Conservation (phyloP, 176 grass and related monocot genomes). For the Aegilops tauschii region DNA sequence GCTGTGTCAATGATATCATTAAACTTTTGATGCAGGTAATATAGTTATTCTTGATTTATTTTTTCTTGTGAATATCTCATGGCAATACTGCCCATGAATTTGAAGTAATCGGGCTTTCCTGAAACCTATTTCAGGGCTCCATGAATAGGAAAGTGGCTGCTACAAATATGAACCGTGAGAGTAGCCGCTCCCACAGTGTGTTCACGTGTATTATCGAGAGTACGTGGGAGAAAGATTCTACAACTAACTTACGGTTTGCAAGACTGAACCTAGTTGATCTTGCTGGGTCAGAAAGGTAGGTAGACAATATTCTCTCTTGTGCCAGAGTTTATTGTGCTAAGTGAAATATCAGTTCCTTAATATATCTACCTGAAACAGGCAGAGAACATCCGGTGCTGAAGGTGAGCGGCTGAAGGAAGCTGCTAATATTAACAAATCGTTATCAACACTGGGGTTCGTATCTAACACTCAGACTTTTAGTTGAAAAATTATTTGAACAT, state of each 20-base stretch:
- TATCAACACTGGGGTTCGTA: slow-evolving; percentile 87
- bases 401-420: slow-evolving; percentile 95
- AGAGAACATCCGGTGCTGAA: slow-evolving; percentile 95
- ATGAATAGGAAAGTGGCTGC: slow-evolving; percentile 88
- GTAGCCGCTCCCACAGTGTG: slow-evolving; percentile 92
- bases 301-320: not conserved
- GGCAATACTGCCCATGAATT: not conserved
- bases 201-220: slow-evolving; percentile 97
- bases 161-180: slow-evolving; percentile 95
- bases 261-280: slow-evolving; percentile 97
- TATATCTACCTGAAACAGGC: slow-evolving; percentile 61
- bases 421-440: slow-evolving; percentile 95
- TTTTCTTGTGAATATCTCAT: slow-evolving; percentile 17
- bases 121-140: slow-evolving; percentile 67
- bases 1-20: slow-evolving; percentile 81
- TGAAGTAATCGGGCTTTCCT: not conserved
- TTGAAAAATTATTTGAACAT: slow-evolving; percentile 1
- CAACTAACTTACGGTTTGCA: slow-evolving; percentile 77
- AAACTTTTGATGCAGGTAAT: slow-evolving; percentile 81
- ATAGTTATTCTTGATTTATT: slow-evolving; percentile 1
- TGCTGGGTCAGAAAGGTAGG: slow-evolving; percentile 93
- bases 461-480: not conserved
- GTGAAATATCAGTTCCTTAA: slow-evolving; percentile 26
- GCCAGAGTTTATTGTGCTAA: not conserved
- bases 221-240: slow-evolving; percentile 82